These are phyloP conservation scores for Metarhizium rileyi DNA, from an alignment of 2,329 filamentous ascomycete genomes.

Conservation along the genomic window DNA sequence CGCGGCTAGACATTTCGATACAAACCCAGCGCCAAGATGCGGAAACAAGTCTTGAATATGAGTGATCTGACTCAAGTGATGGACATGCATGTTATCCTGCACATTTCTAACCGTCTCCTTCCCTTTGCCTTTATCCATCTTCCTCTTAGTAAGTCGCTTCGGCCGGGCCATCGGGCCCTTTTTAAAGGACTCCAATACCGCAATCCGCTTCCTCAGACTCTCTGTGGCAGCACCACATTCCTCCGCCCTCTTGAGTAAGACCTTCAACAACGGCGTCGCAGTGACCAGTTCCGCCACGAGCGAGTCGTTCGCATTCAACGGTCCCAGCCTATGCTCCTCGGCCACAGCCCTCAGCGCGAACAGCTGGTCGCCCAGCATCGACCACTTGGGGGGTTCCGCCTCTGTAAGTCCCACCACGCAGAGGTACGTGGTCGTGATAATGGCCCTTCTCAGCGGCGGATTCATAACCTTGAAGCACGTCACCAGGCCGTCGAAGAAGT, in stretches of 20 bases:
- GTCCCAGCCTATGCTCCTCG: conserved; percentile 49
- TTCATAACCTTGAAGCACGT: conserved; percentile 56
- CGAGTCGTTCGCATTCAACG: conserved; percentile 51
- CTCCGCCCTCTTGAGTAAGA: conserved; percentile 46
- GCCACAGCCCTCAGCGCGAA: conserved; percentile 69
- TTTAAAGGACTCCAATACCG: conserved; percentile 49
- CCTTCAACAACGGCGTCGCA: conserved; percentile 63
- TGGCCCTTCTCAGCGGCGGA: conserved; percentile 51
- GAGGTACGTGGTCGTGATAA: conserved; percentile 67
- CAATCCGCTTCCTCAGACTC: conserved; percentile 50
- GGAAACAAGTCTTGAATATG: conserved; percentile 94
- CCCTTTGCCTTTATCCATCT: conserved; percentile 58
- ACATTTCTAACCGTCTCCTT: conserved; percentile 27
- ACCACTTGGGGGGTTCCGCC: conserved; percentile 56
- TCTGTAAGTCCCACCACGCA: conserved; percentile 63
- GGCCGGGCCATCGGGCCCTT: conserved; percentile 44
- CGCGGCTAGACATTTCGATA: conserved; percentile 68
- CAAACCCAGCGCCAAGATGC: conserved; percentile 72
- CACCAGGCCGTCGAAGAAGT: conserved; percentile 72
- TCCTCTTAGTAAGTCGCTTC: conserved; percentile 41
- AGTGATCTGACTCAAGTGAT: conserved; percentile 74
- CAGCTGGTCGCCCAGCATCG: conserved; percentile 71
- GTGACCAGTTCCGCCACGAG: conserved; percentile 77
- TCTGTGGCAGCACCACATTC: conserved; percentile 37
- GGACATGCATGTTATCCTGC: conserved; percentile 54